Conservation (phyloP, 768 basidiomycete genomes). For the Amanita phalloides region DNA sequence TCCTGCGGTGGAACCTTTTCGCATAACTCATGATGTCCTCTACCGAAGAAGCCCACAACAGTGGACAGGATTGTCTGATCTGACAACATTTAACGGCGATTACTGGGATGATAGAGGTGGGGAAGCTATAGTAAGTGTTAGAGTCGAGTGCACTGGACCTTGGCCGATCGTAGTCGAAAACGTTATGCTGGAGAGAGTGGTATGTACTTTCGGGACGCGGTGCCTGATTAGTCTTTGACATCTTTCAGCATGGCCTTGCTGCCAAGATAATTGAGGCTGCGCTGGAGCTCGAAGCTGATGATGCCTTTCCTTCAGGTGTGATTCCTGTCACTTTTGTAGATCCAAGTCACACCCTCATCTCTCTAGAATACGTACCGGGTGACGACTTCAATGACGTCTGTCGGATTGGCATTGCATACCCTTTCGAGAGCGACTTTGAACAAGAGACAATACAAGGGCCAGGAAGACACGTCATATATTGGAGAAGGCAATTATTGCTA, state of each 20-base stretch:
- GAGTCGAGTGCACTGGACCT: constrained; percentile 42
- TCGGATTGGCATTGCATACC: constrained; percentile 36
- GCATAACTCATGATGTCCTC: constrained; percentile 36
- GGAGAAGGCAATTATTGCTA: constrained; percentile 43
- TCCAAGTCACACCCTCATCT: background rate
- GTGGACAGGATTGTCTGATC: constrained; percentile 38
- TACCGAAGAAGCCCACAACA: constrained; percentile 37
- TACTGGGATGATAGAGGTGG: constrained; percentile 42
- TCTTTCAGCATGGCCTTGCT: constrained; percentile 27
- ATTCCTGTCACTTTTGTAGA: background rate
- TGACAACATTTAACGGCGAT: constrained; percentile 40
- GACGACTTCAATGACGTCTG: constrained; percentile 55
- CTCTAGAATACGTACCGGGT: constrained; percentile 48
- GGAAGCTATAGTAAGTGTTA: constrained; percentile 46
- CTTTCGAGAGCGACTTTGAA: constrained; percentile 20
- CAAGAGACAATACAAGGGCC: constrained; percentile 31
- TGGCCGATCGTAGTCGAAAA: constrained; percentile 44
- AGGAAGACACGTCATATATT: constrained; percentile 49
- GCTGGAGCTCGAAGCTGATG: constrained; percentile 30
- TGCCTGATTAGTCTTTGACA: background rate
- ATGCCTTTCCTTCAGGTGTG: constrained; percentile 38
- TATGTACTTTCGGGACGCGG: constrained; percentile 15
- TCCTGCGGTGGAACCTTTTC: constrained; percentile 55
- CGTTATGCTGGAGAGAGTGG: constrained; percentile 36
- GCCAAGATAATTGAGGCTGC: constrained; percentile 45